Evolutionary conservation across 257 asterid species (phyloP), one percentile per base, ranked within the genome.

Genomic region (Fraxinus excelsior): DNA sequence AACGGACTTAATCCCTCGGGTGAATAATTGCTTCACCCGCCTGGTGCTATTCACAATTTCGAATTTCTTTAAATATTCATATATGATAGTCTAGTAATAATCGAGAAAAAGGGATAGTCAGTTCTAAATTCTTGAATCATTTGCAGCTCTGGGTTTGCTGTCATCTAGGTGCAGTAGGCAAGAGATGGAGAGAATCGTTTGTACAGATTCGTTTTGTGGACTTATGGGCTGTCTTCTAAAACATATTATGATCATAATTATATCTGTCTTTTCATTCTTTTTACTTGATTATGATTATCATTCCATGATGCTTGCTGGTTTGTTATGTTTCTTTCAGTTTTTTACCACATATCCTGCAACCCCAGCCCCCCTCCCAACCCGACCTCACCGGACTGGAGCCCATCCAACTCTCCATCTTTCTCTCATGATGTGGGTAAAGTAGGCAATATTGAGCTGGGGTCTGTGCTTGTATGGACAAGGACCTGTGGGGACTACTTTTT

Each of bases 61-160:
- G 29, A 78, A 80, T 68, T 78, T 70, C 80, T 65, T 82, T 80
- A 76, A 87, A 87, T 89, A 92, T 86, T 86, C 86, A 85, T 83
- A 76, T 2, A 40, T 72, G 81, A 82, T 82, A 80, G 88, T 60
- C 44, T 72, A 76, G 74, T 78, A 71, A 78, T 68, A 71, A 78
- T 68, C 69, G 79, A 19, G 73, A 31, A 77, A 68, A 73, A 12
- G 69, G 37, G 82, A 79, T 77, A 80, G 84, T 83, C 86, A 67
- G 32, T 76, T 72, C 74, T 62, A 82, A 79, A 82, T 85, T 84
- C 77, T 81, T 56, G 81, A 78, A 74, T 66, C 85, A 71, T 78
- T 81, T 86, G 86, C 80, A 76, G 73, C 83, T 77, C 79, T 56
- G 73, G 80, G 76, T 78, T 75, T 51, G 76, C 75, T 74, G 87